phyloP scores from a whole-genome alignment of 2,329 filamentous ascomycete genomes.

The Corynespora cassiicola region DNA sequence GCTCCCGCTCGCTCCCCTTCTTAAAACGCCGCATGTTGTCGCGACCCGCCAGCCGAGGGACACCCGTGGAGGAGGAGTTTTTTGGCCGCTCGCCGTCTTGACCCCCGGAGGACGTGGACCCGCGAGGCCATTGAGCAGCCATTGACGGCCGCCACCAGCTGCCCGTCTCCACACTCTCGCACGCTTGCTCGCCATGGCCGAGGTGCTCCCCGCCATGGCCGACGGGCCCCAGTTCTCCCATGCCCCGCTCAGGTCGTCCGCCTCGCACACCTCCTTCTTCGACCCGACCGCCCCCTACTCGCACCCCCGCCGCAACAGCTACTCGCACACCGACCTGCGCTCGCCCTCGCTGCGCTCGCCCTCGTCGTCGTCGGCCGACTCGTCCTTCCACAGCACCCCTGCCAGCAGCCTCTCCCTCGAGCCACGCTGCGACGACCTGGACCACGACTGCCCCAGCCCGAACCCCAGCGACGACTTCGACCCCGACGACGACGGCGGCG shows the following conservation, averaged over 20 bases:
- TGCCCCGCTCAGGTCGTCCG: slow-evolving; percentile 48
- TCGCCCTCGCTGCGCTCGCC: slow-evolving; percentile 38
- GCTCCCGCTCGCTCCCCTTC: slow-evolving; percentile 11
- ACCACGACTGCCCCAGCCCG: no score
- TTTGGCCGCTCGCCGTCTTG: slow-evolving; percentile 26
- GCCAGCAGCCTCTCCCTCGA: slow-evolving; percentile 69
- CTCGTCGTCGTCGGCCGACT: slow-evolving; percentile 50
- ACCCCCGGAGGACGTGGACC: no score
- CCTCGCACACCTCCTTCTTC: slow-evolving; percentile 53
- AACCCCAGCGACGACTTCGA: slow-evolving; percentile 50
- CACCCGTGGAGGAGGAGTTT: slow-evolving; percentile 31
- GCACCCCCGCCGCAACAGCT: slow-evolving; percentile 39
- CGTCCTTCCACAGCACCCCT: slow-evolving; percentile 68
- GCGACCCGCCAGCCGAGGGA: slow-evolving; percentile 21
- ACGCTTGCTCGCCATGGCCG: no score
- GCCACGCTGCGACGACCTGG: slow-evolving; percentile 61
- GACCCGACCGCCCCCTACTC: slow-evolving; percentile 37
- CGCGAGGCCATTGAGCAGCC: slow-evolving; percentile 20
- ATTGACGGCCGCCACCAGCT: no score
- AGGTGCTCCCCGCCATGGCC: slow-evolving; percentile 51
- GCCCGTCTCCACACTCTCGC: no score
- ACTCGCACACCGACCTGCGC: slow-evolving; percentile 45
- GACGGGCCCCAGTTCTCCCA: slow-evolving; percentile 51
- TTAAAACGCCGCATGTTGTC: slow-evolving; percentile 39
- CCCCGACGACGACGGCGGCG: slow-evolving; percentile 52